phyloP scores from a whole-genome alignment of 306 rosid genomes.

The Rosa lucieae region DNA sequence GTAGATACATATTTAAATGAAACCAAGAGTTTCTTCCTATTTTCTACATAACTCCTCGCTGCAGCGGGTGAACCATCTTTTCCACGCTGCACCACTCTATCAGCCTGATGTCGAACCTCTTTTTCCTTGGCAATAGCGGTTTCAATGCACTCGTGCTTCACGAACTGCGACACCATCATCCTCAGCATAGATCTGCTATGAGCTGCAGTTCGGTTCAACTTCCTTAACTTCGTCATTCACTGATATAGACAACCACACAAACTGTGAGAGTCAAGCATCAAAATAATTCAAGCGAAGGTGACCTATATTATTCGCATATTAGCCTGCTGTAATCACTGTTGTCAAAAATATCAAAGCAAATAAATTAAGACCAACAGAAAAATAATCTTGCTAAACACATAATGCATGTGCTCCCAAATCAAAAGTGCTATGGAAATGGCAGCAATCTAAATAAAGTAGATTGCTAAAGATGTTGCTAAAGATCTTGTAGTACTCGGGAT shows the following conservation, averaged over 20 bases:
- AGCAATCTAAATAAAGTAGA: background rate
- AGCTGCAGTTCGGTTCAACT: slow-evolving; percentile 62
- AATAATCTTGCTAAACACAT: background rate
- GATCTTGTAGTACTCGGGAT: no score
- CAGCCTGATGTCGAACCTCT: slow-evolving; percentile 81
- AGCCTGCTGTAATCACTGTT: no score
- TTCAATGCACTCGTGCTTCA: slow-evolving; percentile 95
- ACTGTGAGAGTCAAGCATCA: background rate
- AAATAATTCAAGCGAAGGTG: background rate
- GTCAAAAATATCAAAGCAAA: background rate
- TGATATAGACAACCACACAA: background rate
- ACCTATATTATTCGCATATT: background rate
- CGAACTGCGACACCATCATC: slow-evolving; percentile 96
- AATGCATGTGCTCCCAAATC: background rate
- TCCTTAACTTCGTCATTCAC: slow-evolving; percentile 86
- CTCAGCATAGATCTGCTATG: slow-evolving; percentile 92
- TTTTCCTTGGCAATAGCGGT: slow-evolving; percentile 96
- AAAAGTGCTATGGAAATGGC: background rate
- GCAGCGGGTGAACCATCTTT: slow-evolving; percentile 89
- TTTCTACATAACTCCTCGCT: slow-evolving; percentile 33
- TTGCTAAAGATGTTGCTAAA: no score
- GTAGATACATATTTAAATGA: no score
- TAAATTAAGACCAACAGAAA: background rate
- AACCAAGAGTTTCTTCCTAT: no score
- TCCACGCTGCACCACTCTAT: slow-evolving; percentile 88